Evolutionary conservation across 495 filamentous ascomycete genomes (phyloP).

Genomic region (Jackrogersella multiformis): DNA sequence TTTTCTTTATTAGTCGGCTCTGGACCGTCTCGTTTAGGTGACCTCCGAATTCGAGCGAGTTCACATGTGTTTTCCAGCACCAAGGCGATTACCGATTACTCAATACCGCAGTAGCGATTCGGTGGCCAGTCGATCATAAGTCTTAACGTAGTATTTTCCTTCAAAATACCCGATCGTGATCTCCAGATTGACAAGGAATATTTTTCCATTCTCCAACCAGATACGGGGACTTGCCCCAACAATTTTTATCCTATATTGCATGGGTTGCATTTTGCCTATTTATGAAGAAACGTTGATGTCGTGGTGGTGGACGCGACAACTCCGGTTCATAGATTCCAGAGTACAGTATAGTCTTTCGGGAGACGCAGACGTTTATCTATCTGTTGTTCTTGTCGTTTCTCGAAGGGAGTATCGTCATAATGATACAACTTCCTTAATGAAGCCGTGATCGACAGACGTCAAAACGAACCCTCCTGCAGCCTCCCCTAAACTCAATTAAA

Average conservation of each 20-base stretch:
- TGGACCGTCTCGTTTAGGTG: conserved; percentile 23
- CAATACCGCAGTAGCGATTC: conserved; percentile 27
- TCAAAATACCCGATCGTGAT: conserved; percentile 18
- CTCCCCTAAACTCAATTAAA: conserved; percentile 13
- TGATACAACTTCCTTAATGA: conserved; percentile 28
- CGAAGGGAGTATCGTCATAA: conserved; percentile 4
- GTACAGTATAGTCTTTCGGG: not conserved
- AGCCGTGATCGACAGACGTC: conserved; percentile 20
- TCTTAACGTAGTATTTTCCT: conserved; percentile 28
- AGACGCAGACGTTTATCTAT: conserved; percentile 12
- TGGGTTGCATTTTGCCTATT: conserved; percentile 41
- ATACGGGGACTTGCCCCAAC: conserved; percentile 18
- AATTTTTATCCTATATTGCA: conserved; percentile 39
- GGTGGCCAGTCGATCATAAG: conserved; percentile 16
- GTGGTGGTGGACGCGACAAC: conserved; percentile 16
- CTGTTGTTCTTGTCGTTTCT: conserved; percentile 7
- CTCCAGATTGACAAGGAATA: conserved; percentile 24
- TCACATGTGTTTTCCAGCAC: conserved; percentile 13
- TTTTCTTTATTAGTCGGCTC: conserved; percentile 21
- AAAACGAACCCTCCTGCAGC: conserved; percentile 12
- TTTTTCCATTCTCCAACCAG: conserved; percentile 27
- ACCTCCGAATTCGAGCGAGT: conserved; percentile 17
- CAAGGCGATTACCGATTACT: conserved; percentile 11
- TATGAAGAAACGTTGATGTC: conserved; percentile 23
- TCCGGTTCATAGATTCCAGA: not conserved